phyloP scores from a whole-genome alignment of 345 rosid genomes.

The Clausena lansium region DNA sequence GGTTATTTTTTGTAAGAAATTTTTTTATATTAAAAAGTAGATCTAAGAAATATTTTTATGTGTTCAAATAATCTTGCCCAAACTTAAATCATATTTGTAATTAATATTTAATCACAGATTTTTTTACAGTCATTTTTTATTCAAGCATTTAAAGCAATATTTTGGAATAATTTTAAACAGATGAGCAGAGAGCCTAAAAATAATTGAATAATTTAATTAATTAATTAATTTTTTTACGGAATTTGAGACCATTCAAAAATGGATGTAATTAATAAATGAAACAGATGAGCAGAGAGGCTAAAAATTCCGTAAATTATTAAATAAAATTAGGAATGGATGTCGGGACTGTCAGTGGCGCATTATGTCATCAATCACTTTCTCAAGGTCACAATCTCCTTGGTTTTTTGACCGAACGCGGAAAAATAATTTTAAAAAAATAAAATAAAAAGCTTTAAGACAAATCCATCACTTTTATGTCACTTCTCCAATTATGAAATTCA shows the following conservation, averaged over 20 bases:
- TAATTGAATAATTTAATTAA: too few relatives aligned
- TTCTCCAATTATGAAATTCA: not conserved
- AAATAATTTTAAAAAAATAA: not conserved
- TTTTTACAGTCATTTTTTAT: too few relatives aligned
- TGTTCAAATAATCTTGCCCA: too few relatives aligned
- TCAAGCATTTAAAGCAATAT: too few relatives aligned
- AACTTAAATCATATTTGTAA: too few relatives aligned
- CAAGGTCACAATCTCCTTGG: not conserved
- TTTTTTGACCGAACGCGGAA: not conserved
- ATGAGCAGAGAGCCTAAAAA: too few relatives aligned
- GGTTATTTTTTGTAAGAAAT: too few relatives aligned
- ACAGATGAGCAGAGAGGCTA: not conserved
- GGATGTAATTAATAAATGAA: not conserved
- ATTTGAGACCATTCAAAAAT: not conserved
- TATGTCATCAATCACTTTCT: slow-evolving; percentile 1
- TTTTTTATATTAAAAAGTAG: too few relatives aligned
- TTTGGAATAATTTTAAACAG: too few relatives aligned
- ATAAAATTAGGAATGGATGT: not conserved
- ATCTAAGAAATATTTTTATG: too few relatives aligned
- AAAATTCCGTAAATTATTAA: not conserved
- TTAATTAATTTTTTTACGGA: too few relatives aligned
- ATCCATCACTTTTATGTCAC: not conserved
- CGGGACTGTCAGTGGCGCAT: not conserved
- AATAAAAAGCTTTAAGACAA: not conserved
- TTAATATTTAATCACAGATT: too few relatives aligned